Evolutionary conservation across 2,329 filamentous ascomycete species (phyloP).

Genomic region (Fusarium torreyae): DNA sequence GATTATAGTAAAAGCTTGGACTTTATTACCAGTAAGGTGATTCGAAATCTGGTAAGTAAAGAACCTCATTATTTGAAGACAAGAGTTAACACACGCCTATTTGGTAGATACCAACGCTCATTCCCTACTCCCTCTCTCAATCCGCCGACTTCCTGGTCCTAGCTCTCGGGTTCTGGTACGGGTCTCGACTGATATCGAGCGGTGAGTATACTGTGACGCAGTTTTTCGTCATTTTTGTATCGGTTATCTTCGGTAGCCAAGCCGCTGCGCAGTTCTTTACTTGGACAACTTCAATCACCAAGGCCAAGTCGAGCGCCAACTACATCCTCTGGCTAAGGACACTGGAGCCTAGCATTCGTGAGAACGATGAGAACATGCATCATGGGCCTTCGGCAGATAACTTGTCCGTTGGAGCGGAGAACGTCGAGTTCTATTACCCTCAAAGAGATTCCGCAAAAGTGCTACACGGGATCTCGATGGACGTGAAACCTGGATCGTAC

Average conservation of each 20-base stretch:
- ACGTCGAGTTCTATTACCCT: slow-evolving; percentile 75
- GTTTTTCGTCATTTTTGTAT: slow-evolving; percentile 64
- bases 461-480: slow-evolving; percentile 55
- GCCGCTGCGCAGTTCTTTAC: slow-evolving; percentile 6
- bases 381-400: slow-evolving; percentile 46
- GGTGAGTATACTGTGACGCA: slow-evolving; percentile 65
- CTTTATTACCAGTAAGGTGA: slow-evolving; percentile 28
- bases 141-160: slow-evolving; percentile 52
- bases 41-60: not conserved
- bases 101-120: not conserved
- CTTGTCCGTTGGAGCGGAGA: slow-evolving; percentile 61
- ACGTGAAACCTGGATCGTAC: slow-evolving; percentile 62
- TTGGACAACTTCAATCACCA: slow-evolving; percentile 59
- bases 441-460: slow-evolving; percentile 55
- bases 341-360: slow-evolving; percentile 53
- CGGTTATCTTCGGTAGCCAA: slow-evolving; percentile 18
- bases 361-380: slow-evolving; percentile 49
- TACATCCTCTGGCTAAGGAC: slow-evolving; percentile 63
- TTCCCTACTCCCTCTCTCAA: slow-evolving; percentile 51
- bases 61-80: not conserved
- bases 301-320: slow-evolving; percentile 61
- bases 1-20: slow-evolving; percentile 50
- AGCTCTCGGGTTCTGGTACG: slow-evolving; percentile 59
- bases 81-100: not conserved
- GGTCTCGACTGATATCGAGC: slow-evolving; percentile 52